Conservation (phyloP, 768 basidiomycete genomes). For the Macrolepiota albuminosa region DNA sequence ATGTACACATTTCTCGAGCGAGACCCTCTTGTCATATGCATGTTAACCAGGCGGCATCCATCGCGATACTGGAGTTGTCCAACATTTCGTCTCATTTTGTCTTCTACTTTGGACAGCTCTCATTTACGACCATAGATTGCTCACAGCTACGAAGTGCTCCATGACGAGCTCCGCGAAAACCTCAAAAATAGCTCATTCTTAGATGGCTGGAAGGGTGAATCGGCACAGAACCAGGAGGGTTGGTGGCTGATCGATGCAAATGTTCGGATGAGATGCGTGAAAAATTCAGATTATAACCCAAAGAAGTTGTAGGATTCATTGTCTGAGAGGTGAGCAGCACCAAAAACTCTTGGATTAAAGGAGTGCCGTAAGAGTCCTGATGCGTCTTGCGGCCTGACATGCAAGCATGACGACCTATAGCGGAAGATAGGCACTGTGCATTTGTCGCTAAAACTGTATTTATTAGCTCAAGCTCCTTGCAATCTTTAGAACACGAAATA, state of each 20-base stretch:
- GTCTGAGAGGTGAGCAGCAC: slow-evolving; percentile 10
- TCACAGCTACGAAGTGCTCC: slow-evolving; percentile 26
- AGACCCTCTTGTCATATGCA: not conserved
- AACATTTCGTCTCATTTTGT: no score
- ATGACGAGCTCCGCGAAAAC: slow-evolving; percentile 24
- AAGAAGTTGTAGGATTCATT: slow-evolving; percentile 46
- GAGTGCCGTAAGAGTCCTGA: not conserved
- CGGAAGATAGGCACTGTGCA: not conserved
- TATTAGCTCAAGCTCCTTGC: slow-evolving; percentile 11
- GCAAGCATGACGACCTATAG: not conserved
- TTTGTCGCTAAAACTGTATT: slow-evolving; percentile 9
- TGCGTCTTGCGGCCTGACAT: not conserved
- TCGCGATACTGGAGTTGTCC: no score
- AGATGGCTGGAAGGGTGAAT: slow-evolving; percentile 62
- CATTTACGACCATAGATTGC: not conserved
- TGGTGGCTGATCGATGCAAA: slow-evolving; percentile 52
- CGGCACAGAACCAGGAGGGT: slow-evolving; percentile 50
- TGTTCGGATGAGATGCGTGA: slow-evolving; percentile 44
- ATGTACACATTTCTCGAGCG: not conserved
- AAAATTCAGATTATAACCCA: slow-evolving; percentile 31
- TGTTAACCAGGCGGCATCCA: not conserved
- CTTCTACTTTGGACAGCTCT: not conserved
- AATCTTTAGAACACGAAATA: slow-evolving; percentile 8
- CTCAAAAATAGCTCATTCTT: slow-evolving; percentile 29
- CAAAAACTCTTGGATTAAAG: not conserved